Evolutionary conservation across 208 protist species (phyloP).

Genomic region (Trypanosoma cruzi): DNA sequence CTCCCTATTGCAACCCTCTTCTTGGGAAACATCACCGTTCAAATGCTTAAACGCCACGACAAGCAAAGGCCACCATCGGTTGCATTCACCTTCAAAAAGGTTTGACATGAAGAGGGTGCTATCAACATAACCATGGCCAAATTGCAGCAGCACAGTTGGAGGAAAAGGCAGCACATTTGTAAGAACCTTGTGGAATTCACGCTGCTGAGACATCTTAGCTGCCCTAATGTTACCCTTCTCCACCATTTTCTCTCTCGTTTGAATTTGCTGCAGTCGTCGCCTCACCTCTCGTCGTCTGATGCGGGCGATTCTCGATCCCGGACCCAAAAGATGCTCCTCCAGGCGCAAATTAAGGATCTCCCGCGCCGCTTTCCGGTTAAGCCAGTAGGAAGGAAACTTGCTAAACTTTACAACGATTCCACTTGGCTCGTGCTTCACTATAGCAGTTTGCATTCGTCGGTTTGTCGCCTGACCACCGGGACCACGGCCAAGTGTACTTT

Average conservation of each 20-base stretch:
- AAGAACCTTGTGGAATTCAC: constrained; percentile 54
- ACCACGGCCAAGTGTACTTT: constrained; percentile 78
- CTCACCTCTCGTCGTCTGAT: constrained; percentile 24
- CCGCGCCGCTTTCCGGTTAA: constrained; percentile 79
- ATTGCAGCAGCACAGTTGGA: constrained; percentile 15
- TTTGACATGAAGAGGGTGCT: constrained; percentile 38
- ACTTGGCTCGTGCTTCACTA: constrained; percentile 68
- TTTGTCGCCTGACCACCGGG: constrained; percentile 91
- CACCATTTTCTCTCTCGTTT: constrained; percentile 13
- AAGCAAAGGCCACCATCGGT: constrained; percentile 72
- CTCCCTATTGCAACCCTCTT: neutral
- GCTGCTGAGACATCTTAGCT: constrained; percentile 32
- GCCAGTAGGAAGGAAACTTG: constrained; percentile 84
- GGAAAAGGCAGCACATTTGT: constrained; percentile 30
- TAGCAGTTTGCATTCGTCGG: constrained; percentile 82
- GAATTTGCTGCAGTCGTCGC: constrained; percentile 10
- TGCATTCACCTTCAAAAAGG: constrained; percentile 73
- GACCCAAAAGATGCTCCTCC: constrained; percentile 67
- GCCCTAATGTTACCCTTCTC: constrained; percentile 43
- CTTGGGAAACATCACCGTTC: constrained; percentile 9
- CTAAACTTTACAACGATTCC: constrained; percentile 82
- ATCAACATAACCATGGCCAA: constrained; percentile 10
- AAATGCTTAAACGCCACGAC: constrained; percentile 27
- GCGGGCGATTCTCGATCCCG: constrained; percentile 52
- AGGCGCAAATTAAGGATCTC: constrained; percentile 76